phyloP scores from a whole-genome alignment of 164 flowering plant genomes.

The Vitis rotundifolia region DNA sequence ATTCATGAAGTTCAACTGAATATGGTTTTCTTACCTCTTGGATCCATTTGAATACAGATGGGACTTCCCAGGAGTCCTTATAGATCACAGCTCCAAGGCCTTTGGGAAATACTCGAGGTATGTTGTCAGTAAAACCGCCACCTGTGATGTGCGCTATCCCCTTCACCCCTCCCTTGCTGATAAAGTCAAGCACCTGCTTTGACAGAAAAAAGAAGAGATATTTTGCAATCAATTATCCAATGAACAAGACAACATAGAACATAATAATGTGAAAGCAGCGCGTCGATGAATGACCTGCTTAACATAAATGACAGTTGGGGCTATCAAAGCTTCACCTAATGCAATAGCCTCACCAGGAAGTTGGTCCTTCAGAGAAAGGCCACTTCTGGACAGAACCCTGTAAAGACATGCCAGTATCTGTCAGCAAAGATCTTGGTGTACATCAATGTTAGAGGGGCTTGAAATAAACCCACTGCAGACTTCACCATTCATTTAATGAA shows the following conservation, averaged over 20 bases:
- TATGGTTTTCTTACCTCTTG: constrained; percentile 69
- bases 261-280: neutral
- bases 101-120: constrained; percentile 87
- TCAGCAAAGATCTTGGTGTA: neutral
- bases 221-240: neutral
- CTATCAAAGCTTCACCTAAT: constrained; percentile 87
- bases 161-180: constrained; percentile 87
- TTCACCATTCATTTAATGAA: too few species aligned
- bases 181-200: constrained; percentile 74
- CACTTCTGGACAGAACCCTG: constrained; percentile 81
- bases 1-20: neutral
- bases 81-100: constrained; percentile 84
- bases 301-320: constrained; percentile 92
- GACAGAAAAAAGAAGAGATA: neutral
- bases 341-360: constrained; percentile 66
- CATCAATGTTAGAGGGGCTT: neutral
- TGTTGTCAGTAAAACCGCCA: constrained; percentile 96
- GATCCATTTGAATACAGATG: constrained; percentile 87
- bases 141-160: constrained; percentile 98
- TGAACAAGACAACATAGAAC: neutral
- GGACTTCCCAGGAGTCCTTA: constrained; percentile 72
- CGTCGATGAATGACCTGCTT: constrained; percentile 60
- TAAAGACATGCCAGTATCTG: constrained; percentile 1
- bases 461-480: neutral
- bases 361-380: constrained; percentile 63